Conservation (phyloP, 2,329 filamentous ascomycete species). For the Plenodomus biglobosus region DNA sequence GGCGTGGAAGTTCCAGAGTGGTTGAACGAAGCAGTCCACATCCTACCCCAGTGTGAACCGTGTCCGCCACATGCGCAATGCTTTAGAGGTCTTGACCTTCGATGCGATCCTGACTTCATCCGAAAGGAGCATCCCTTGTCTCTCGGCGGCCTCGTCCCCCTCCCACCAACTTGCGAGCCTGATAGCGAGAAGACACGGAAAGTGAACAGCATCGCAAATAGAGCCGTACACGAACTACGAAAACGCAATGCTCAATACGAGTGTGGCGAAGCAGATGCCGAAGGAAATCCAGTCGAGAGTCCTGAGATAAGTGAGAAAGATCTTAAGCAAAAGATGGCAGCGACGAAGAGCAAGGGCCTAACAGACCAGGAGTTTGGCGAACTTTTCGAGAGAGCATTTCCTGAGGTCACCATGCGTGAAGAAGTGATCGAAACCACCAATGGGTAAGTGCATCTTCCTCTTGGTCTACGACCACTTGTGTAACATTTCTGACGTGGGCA, state of each 20-base stretch:
- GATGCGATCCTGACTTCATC: constrained; percentile 86
- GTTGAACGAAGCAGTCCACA: constrained; percentile 54
- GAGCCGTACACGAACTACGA: constrained; percentile 81
- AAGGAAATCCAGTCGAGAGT: constrained; percentile 60
- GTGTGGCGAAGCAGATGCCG: constrained; percentile 73
- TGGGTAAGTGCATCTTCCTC: constrained; percentile 54
- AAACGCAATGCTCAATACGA: constrained; percentile 86
- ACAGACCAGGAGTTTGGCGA: constrained; percentile 89
- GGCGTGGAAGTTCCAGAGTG: constrained; percentile 72
- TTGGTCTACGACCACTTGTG: constrained; percentile 23
- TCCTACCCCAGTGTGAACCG: constrained; percentile 81
- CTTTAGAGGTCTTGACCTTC: constrained; percentile 72
- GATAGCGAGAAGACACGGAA: constrained; percentile 89
- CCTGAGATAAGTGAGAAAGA: constrained; percentile 70
- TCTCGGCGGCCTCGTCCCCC: constrained; percentile 74
- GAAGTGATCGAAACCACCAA: constrained; percentile 60
- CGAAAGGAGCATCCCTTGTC: constrained; percentile 82
- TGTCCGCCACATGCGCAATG: constrained; percentile 92
- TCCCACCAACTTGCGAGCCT: constrained; percentile 90
- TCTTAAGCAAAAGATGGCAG: constrained; percentile 73
- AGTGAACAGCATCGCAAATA: constrained; percentile 84
- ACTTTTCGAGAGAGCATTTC: constrained; percentile 73
- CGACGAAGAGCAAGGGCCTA: constrained; percentile 79
- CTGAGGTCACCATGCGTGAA: constrained; percentile 66
- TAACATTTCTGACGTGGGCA: constrained; percentile 31